Percentiles rank a stretch among this genome's conserved stretches.
Evolutionary conservation across 306 rosid genomes (phyloP).

Genomic region (Adenanthera pavonina): DNA sequence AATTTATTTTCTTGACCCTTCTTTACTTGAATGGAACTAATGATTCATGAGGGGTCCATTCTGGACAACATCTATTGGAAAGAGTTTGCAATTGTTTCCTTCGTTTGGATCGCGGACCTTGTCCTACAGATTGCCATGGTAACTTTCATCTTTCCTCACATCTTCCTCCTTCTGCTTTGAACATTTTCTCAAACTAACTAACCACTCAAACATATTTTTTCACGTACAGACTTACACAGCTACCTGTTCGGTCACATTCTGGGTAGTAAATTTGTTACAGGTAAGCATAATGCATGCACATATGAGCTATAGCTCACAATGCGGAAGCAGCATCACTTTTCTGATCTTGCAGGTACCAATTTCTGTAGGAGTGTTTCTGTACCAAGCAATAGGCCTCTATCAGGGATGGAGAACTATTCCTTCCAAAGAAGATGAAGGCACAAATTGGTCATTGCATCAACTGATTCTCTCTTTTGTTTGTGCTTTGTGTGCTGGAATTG

Average conservation of each 20-base stretch:
- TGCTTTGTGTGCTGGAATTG: conserved; percentile 67
- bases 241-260: conserved; percentile 64
- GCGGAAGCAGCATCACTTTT: neutral
- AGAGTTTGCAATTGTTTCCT: conserved; percentile 68
- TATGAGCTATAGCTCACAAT: neutral
- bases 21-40: conserved; percentile 6
- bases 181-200: conserved; percentile 17
- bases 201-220: neutral
- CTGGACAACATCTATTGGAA: conserved; percentile 69
- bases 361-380: conserved; percentile 62
- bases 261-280: conserved; percentile 71
- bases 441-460: conserved; percentile 56
- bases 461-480: conserved; percentile 52
- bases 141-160: neutral
- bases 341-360: conserved; percentile 64
- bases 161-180: neutral
- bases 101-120: conserved; percentile 76
- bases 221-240: conserved; percentile 50
- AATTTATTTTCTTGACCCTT: too few relatives aligned
- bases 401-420: conserved; percentile 55
- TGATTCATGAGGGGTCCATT: conserved; percentile 53
- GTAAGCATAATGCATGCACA: conserved; percentile 31
- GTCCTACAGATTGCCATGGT: conserved; percentile 71
- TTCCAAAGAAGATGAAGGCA: conserved; percentile 54
- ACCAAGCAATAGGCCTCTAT: conserved; percentile 68